phyloP scores from a whole-genome alignment of 2,329 filamentous ascomycete species.

The Arthroderma sp. region DNA sequence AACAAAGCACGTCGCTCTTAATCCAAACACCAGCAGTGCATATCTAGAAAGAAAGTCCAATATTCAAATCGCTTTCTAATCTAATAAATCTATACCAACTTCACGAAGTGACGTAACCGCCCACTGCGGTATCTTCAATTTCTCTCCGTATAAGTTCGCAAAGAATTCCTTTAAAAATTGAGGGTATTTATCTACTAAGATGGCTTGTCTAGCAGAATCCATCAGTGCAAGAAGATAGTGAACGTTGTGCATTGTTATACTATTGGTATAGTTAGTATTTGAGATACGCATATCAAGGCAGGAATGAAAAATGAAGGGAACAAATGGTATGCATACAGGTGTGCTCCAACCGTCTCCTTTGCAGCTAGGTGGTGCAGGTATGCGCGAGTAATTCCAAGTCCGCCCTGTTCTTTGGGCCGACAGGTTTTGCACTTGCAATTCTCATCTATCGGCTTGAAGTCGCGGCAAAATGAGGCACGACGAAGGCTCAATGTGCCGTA shows the following conservation, averaged over 20 bases:
- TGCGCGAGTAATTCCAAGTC: conserved; percentile 70
- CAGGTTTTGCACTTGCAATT: conserved; percentile 75
- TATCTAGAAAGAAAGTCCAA: neutral
- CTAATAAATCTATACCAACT: conserved; percentile 67
- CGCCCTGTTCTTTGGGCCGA: conserved; percentile 51
- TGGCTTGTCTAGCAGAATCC: conserved; percentile 59
- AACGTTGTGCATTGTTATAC: conserved; percentile 89
- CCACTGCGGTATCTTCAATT: conserved; percentile 64
- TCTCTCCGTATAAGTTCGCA: conserved; percentile 54
- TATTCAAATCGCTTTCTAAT: neutral
- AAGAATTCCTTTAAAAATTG: conserved; percentile 71
- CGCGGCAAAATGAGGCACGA: conserved; percentile 59
- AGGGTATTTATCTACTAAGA: conserved; percentile 71
- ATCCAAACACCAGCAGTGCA: neutral
- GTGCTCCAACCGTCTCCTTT: conserved; percentile 89
- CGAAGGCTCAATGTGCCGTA: conserved; percentile 73
- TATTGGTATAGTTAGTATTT: conserved; percentile 15
- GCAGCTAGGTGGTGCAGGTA: conserved; percentile 84
- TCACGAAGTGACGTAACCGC: conserved; percentile 63
- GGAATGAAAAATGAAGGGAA: neutral
- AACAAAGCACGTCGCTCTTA: neutral
- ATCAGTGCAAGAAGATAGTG: conserved; percentile 84
- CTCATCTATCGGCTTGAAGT: conserved; percentile 73
- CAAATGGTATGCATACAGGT: conserved; percentile 37
- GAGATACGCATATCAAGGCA: neutral